Conservation (phyloP, 495 filamentous ascomycete species). For the Lophiotrema nucula region DNA sequence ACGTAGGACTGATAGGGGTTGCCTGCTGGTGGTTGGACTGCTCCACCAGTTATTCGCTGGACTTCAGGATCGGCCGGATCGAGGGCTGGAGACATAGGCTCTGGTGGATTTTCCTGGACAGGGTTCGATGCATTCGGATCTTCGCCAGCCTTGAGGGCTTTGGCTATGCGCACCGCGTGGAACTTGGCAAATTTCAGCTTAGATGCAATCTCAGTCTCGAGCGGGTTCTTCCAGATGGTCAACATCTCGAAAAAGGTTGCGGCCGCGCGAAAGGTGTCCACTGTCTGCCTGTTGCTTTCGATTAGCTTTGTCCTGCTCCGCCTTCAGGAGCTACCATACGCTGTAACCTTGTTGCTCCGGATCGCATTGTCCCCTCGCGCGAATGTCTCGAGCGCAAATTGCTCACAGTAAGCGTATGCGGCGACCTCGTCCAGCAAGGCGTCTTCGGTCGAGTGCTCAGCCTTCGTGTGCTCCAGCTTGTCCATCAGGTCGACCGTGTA, state of each 20-base stretch:
- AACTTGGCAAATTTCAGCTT: slow-evolving; percentile 97
- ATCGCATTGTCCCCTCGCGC: slow-evolving; percentile 77
- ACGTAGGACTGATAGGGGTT: slow-evolving; percentile 37
- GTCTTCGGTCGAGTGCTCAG: slow-evolving; percentile 60
- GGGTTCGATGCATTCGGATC: slow-evolving; percentile 93
- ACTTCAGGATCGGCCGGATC: slow-evolving; percentile 65
- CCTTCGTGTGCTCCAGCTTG: slow-evolving; percentile 84
- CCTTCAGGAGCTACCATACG: slow-evolving; percentile 49
- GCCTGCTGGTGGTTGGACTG: not conserved
- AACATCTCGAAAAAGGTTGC: slow-evolving; percentile 86
- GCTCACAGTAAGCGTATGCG: slow-evolving; percentile 86
- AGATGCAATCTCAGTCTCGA: slow-evolving; percentile 72
- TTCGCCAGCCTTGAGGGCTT: slow-evolving; percentile 84
- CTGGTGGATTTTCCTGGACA: slow-evolving; percentile 50
- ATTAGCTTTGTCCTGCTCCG: not conserved
- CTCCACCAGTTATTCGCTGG: slow-evolving; percentile 51
- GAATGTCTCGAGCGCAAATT: slow-evolving; percentile 88
- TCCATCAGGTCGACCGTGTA: slow-evolving; percentile 88
- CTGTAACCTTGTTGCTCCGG: slow-evolving; percentile 78
- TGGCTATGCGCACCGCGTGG: slow-evolving; percentile 86
- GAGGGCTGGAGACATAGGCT: slow-evolving; percentile 43
- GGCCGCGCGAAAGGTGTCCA: slow-evolving; percentile 87
- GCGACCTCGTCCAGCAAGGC: slow-evolving; percentile 78
- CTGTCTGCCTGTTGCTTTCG: slow-evolving; percentile 68
- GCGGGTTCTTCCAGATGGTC: slow-evolving; percentile 77